phyloP scores from a whole-genome alignment of 257 asterid genomes.

The Fraxinus anomala region DNA sequence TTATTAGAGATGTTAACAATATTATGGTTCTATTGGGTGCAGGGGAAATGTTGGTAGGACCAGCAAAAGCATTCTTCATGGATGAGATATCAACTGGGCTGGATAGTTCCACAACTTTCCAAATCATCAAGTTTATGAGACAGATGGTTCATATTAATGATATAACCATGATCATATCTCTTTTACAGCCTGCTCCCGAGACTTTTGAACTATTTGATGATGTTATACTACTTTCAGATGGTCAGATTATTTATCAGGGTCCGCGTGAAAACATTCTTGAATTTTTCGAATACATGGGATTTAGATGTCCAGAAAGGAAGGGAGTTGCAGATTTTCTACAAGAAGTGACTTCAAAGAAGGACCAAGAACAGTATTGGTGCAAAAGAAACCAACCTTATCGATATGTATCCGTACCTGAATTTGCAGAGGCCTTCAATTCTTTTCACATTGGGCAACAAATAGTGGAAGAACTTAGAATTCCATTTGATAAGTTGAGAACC shows the following conservation, averaged over 20 bases:
- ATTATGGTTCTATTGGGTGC: slow-evolving; percentile 20
- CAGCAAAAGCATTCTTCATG: slow-evolving; percentile 91
- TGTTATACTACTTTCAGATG: slow-evolving; percentile 76
- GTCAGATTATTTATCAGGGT: slow-evolving; percentile 75
- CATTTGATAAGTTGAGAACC: slow-evolving; percentile 57
- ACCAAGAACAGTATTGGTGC: slow-evolving; percentile 77
- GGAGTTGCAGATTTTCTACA: slow-evolving; percentile 82
- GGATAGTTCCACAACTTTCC: slow-evolving; percentile 90
- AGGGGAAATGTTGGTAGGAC: slow-evolving; percentile 96
- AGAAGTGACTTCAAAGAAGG: slow-evolving; percentile 84
- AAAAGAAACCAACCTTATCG: slow-evolving; percentile 51
- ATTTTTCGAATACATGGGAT: slow-evolving; percentile 67
- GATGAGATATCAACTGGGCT: slow-evolving; percentile 89
- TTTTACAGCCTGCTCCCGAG: slow-evolving; percentile 89
- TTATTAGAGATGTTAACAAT: not conserved
- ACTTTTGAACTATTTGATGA: slow-evolving; percentile 75
- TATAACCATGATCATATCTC: slow-evolving; percentile 74
- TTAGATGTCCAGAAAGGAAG: slow-evolving; percentile 83
- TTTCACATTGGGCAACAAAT: slow-evolving; percentile 58
- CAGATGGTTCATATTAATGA: slow-evolving; percentile 85
- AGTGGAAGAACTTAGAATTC: slow-evolving; percentile 48
- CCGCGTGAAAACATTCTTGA: slow-evolving; percentile 70
- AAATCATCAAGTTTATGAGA: slow-evolving; percentile 74
- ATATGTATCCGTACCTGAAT: slow-evolving; percentile 56
- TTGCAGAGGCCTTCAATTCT: slow-evolving; percentile 54